Conservation (phyloP, 2,329 filamentous ascomycete genomes). For the Beauveria sp. region DNA sequence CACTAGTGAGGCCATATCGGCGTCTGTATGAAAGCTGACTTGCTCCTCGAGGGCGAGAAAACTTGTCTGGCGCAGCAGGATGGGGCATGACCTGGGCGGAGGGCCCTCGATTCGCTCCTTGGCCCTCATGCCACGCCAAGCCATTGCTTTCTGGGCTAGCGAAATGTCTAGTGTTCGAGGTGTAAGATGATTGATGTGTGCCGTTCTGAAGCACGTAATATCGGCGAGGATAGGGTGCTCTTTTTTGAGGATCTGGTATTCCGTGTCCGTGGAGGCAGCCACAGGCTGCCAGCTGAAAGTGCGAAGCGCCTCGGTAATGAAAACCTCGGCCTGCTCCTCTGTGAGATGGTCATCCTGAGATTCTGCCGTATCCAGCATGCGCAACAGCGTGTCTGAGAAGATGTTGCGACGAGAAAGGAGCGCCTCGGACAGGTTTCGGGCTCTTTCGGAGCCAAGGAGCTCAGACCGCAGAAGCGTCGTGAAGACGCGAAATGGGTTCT, state of each 20-base stretch:
- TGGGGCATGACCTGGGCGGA: constrained; percentile 33
- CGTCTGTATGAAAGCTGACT: constrained; percentile 29
- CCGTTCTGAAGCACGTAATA: constrained; percentile 32
- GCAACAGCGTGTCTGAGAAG: constrained; percentile 31
- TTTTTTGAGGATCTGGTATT: constrained; percentile 33
- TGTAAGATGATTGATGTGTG: constrained; percentile 48
- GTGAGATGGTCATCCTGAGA: constrained; percentile 20
- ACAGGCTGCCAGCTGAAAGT: constrained; percentile 41
- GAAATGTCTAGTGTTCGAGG: constrained; percentile 43
- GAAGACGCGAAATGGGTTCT: constrained; percentile 37
- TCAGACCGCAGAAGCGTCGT: constrained; percentile 32
- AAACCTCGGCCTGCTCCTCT: constrained; percentile 23
- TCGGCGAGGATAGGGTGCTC: constrained; percentile 43
- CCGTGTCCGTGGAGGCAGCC: constrained; percentile 30
- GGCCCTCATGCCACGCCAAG: constrained; percentile 28
- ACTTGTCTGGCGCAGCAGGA: constrained; percentile 46
- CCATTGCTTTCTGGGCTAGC: constrained; percentile 36
- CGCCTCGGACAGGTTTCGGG: constrained; percentile 25
- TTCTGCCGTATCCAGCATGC: constrained; percentile 29
- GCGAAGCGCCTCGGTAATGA: constrained; percentile 36
- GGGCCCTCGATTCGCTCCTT: constrained; percentile 47
- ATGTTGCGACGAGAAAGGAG: constrained; percentile 30
- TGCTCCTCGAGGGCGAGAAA: constrained; percentile 43
- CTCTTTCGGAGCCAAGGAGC: constrained; percentile 23
- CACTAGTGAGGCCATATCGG: constrained; percentile 14